Evolutionary conservation across 202 grass and related monocot species (phyloP).

Genomic region (Digitaria exilis): DNA sequence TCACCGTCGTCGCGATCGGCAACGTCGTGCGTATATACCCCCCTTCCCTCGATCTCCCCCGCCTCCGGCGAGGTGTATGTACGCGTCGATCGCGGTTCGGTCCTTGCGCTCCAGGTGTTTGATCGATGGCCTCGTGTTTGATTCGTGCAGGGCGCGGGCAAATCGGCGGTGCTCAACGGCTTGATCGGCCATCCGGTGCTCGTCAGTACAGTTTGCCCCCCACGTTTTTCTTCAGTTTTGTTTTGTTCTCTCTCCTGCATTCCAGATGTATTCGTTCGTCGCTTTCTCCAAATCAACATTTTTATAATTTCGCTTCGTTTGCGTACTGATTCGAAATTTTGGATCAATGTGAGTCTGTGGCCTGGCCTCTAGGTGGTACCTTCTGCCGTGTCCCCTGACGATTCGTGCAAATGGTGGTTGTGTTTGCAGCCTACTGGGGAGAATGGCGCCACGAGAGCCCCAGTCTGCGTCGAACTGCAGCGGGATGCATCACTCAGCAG

Average conservation of each 20-base stretch:
- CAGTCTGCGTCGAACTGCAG: constrained; percentile 71
- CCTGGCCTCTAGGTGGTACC: background rate
- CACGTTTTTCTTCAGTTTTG: background rate
- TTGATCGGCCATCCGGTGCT: constrained; percentile 87
- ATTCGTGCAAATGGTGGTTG: background rate
- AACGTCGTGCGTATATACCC: constrained; percentile 56
- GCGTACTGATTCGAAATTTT: background rate
- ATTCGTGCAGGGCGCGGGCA: constrained; percentile 70
- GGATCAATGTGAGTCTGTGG: background rate
- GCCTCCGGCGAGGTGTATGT: background rate
- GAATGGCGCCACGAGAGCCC: constrained; percentile 80
- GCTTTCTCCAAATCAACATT: background rate
- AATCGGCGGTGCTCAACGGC: constrained; percentile 80
- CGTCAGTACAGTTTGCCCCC: constrained; percentile 37
- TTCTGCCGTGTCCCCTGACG: background rate
- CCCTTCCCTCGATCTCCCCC: no score
- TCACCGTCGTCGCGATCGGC: constrained; percentile 74
- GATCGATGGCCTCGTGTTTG: background rate
- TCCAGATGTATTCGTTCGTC: background rate
- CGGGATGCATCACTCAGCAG: constrained; percentile 65
- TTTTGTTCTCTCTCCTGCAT: background rate
- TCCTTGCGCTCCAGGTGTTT: no score
- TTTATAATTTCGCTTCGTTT: background rate
- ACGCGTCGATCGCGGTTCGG: background rate
- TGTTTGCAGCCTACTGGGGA: constrained; percentile 77